Base-by-base conservation (phyloP, 23 red algal species). In the Pyropia haitanensis region DNA sequence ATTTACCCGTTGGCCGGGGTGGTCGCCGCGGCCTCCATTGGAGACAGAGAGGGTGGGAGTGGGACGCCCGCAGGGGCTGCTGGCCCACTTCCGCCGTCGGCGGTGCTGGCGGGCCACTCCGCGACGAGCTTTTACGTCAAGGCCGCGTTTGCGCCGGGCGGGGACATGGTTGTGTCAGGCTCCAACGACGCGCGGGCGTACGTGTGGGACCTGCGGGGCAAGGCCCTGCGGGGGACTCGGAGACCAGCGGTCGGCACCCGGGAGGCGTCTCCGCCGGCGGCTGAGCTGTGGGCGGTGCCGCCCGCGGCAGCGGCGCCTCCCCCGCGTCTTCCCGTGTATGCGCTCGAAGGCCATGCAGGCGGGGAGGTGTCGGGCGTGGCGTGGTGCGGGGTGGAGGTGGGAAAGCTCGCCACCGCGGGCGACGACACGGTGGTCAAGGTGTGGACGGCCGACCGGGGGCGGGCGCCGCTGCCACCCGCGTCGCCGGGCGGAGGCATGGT, bases 91-190 rank as follows among this genome's bases (percentile, higher is more conserved):
- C 20, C 9, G 9, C 39, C 39, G 8, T 46, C 39, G 8, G 10
- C 39, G 39, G 58, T 91, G 39, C 64, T 91, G 14, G 14, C 23
- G 14, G 87, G 87, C 39, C 71, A 83, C 72, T 71, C 62, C 44
- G 61, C 67, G 33, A 91, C 76, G 9, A 81, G 75, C 30, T 91
- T 91, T 39, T 91, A 91, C 65, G 71, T 91, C 28, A 62, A 73
- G 15, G 58, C 71, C 46, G 50, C 30, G 44, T 76, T 91, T 52
- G 63, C 60, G 18, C 87, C 87, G 51, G 78, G 70, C 74, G 87
- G 87, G 1, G 26, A 79, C 9, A 75, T 82, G 18, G 87, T 81
- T 1, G 19, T 70, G 10, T 77, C 76, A 2, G 87, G 87, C 14
- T 82, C 76, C 27, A 53, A 60, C 58, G 76, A 91, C 63, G 44